A percentile compares a stretch with the other conserved stretches of the same genome.
Conservation (phyloP, 2,329 filamentous ascomycete species). For the Clarireedia paspali region DNA sequence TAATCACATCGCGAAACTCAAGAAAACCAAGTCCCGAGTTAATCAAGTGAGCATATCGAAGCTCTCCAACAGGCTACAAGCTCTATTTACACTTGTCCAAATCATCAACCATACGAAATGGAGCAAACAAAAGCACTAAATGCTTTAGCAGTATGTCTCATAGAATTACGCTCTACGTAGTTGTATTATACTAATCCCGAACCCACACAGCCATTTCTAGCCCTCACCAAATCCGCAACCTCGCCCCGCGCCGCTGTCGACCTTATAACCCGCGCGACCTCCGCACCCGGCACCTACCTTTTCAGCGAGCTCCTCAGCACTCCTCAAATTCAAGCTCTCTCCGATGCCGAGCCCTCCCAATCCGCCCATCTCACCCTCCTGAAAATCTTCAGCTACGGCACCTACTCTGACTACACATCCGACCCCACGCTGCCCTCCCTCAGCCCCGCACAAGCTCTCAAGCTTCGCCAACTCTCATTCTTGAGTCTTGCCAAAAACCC, state of each 20-base stretch:
- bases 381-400: slow-evolving; percentile 87
- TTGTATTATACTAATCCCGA: slow-evolving; percentile 24
- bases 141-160: slow-evolving; percentile 47
- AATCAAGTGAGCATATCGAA: background rate
- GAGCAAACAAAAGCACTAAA: slow-evolving; percentile 64
- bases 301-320: slow-evolving; percentile 88
- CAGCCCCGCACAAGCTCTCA: slow-evolving; percentile 64
- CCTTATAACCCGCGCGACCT: slow-evolving; percentile 79
- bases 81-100: background rate
- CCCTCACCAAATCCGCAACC: slow-evolving; percentile 76
- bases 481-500: slow-evolving; percentile 68
- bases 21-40: no score
- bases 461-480: slow-evolving; percentile 86
- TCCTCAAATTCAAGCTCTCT: slow-evolving; percentile 69
- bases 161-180: background rate
- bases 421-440: slow-evolving; percentile 58
- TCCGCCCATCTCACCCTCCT: slow-evolving; percentile 61
- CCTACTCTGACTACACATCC: slow-evolving; percentile 65
- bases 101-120: slow-evolving; percentile 40
- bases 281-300: slow-evolving; percentile 81
- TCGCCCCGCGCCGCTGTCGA: slow-evolving; percentile 80
- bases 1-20: no score
- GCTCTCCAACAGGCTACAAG: slow-evolving; percentile 2
- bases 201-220: slow-evolving; percentile 71
- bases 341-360: slow-evolving; percentile 50